Evolutionary conservation across 2,329 filamentous ascomycete species (phyloP).

Genomic region (Pseudopyrenochaeta lycopersici): DNA sequence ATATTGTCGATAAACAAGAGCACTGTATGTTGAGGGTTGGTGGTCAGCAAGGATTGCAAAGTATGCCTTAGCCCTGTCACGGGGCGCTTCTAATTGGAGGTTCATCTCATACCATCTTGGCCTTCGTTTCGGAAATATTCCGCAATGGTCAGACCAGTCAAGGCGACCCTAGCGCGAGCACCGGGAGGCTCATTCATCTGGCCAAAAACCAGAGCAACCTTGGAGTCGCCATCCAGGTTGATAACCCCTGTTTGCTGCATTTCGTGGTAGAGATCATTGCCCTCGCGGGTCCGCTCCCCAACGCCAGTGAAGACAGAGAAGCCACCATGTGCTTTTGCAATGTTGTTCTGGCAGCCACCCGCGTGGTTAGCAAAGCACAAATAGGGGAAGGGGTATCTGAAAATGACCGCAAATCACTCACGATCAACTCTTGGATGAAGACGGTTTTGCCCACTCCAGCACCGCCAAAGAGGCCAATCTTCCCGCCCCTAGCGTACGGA

Average conservation of each 20-base stretch:
- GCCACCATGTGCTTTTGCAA: constrained; percentile 99
- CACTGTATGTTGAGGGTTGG: too few relatives aligned
- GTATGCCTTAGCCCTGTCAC: too few relatives aligned
- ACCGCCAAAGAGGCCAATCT: constrained; percentile 99
- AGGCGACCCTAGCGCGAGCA: constrained; percentile 98
- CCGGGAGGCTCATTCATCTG: constrained; percentile 99
- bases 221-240: constrained; percentile 98
- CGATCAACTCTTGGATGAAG: constrained; percentile 99
- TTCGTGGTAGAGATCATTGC: constrained; percentile 99
- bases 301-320: constrained; percentile 99
- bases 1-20: constrained; percentile 99
- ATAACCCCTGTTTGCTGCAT: constrained; percentile 99
- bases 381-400: too few relatives aligned
- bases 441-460: constrained; percentile 99
- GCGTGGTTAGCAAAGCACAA: too few relatives aligned
- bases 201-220: constrained; percentile 99
- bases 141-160: constrained; percentile 82
- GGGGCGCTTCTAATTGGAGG: too few relatives aligned
- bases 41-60: too few relatives aligned
- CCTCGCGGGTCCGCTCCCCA: constrained; percentile 99
- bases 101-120: constrained; percentile 96
- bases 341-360: constrained; percentile 81
- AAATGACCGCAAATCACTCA: too few relatives aligned
- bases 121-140: constrained; percentile 88
- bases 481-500: constrained; percentile 99